Conservation (phyloP, 176 grass and related monocot genomes). For the Aegilops speltoides region DNA sequence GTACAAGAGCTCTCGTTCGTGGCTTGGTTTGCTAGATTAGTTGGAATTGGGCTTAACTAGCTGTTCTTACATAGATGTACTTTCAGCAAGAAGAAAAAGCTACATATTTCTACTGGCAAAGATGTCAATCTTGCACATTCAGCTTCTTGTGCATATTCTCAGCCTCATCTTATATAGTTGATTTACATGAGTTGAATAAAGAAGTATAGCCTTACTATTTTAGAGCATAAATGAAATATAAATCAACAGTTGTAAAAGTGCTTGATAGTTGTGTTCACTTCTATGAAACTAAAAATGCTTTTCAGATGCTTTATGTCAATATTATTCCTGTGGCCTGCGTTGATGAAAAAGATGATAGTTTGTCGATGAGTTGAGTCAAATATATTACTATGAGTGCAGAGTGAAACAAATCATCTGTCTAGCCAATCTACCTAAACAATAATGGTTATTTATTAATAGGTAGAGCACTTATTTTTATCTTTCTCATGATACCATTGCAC, state of each 20-base stretch:
- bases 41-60: too few relatives aligned
- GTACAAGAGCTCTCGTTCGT: too few relatives aligned
- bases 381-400: background rate
- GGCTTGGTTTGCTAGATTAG: too few relatives aligned
- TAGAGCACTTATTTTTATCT: background rate
- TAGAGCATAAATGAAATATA: background rate
- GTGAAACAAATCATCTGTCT: background rate
- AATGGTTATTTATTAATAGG: background rate
- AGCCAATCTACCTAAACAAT: background rate
- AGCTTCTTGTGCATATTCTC: background rate
- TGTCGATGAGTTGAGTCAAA: background rate
- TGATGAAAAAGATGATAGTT: background rate
- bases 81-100: too few relatives aligned
- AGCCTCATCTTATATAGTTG: background rate
- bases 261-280: background rate
- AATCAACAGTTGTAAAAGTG: background rate
- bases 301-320: background rate
- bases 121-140: background rate
- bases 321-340: background rate
- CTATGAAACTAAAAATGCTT: background rate
- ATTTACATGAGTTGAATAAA: background rate
- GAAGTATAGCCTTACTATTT: background rate
- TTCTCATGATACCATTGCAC: conserved; percentile 10
- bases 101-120: background rate
- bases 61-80: too few relatives aligned